Evolutionary conservation across 306 rosid species (phyloP).

Genomic region (Casuarina glauca): DNA sequence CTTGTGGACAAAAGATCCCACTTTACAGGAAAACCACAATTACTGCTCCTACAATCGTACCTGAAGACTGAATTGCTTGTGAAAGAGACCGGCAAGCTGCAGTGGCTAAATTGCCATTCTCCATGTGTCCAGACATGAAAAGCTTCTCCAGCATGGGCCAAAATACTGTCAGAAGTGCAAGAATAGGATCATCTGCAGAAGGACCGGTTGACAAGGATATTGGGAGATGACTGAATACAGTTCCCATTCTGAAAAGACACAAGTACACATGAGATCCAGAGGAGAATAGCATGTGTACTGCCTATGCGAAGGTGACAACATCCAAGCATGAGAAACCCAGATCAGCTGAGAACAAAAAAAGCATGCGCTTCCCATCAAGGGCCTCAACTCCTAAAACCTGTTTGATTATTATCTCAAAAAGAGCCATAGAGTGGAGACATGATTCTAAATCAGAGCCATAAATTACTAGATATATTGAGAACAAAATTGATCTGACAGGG

Average conservation of each 20-base stretch:
- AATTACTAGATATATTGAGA: background rate
- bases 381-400: background rate
- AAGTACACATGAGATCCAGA: conserved; percentile 18
- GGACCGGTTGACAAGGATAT: conserved; percentile 52
- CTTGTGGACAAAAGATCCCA: conserved; percentile 17
- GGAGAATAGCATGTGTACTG: conserved; percentile 16
- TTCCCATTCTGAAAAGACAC: conserved; percentile 75
- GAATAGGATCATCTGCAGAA: conserved; percentile 69
- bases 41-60: conserved; percentile 34
- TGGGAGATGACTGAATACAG: conserved; percentile 81
- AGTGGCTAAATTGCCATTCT: conserved; percentile 70
- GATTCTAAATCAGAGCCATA: background rate
- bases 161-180: conserved; percentile 67
- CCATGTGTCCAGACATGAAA: conserved; percentile 85
- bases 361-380: background rate
- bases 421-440: background rate
- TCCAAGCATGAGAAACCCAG: conserved; percentile 7
- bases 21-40: conserved; percentile 20
- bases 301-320: background rate
- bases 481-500: background rate
- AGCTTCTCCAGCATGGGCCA: conserved; percentile 93
- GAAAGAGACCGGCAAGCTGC: conserved; percentile 98
- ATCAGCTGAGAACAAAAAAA: conserved; percentile 13
- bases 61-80: conserved; percentile 88
- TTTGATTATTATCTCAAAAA: background rate